Conservation (phyloP, 73 alveolate genomes). For the Paramecium pentaurelia region DNA sequence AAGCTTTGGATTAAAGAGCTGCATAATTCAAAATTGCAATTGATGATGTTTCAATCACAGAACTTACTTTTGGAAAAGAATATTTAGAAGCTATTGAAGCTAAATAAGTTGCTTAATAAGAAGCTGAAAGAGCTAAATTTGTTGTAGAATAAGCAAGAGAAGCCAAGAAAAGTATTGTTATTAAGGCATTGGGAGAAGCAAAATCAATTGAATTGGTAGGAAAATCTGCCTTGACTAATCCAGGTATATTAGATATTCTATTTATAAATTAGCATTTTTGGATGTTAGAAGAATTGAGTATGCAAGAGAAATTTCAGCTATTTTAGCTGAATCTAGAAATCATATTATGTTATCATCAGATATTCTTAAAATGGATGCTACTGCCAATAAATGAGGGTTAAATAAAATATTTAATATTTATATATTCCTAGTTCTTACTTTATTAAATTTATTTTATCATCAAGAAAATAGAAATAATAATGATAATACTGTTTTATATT, state of each 20-base stretch:
- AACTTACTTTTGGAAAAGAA: conserved; percentile 69
- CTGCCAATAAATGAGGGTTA: neutral
- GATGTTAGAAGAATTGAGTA: conserved; percentile 88
- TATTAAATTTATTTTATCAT: neutral
- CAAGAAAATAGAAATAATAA: neutral
- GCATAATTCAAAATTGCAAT: conserved; percentile 78
- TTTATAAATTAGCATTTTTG: conserved; percentile 70
- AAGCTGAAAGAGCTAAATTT: conserved; percentile 95
- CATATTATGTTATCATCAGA: conserved; percentile 78
- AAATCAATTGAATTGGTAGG: conserved; percentile 82
- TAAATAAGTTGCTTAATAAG: conserved; percentile 96
- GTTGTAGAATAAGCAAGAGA: conserved; percentile 89
- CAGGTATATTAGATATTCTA: conserved; percentile 31
- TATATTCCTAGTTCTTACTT: neutral
- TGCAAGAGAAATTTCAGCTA: conserved; percentile 81
- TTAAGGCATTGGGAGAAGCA: conserved; percentile 95
- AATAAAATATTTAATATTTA: neutral
- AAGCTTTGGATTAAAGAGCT: conserved; percentile 82
- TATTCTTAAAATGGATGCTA: conserved; percentile 65
- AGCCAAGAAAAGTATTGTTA: conserved; percentile 86
- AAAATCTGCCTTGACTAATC: conserved; percentile 67
- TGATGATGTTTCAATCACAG: conserved; percentile 94
- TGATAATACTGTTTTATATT: neutral
- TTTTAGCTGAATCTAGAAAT: conserved; percentile 79
- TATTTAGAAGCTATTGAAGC: conserved; percentile 82